Evolutionary conservation across 1,139 yeast genomes (phyloP).

Genomic region (Yamadazyma triangularis): DNA sequence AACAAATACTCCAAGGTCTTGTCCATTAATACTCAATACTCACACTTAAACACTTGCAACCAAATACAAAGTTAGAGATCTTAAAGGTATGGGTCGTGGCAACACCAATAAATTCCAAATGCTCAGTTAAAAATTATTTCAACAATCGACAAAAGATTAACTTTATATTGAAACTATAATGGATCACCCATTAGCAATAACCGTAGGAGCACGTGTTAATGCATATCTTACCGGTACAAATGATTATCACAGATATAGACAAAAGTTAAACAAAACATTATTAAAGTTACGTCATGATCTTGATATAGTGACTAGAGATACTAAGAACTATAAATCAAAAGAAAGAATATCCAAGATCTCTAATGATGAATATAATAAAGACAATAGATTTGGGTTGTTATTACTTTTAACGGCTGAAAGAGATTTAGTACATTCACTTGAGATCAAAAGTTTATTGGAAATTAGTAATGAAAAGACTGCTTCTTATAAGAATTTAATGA

Average conservation of each 20-base stretch:
- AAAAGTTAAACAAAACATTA: conserved; percentile 41
- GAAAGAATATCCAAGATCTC: conserved; percentile 40
- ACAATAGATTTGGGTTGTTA: conserved; percentile 44
- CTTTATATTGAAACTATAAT: no score
- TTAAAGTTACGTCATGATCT: conserved; percentile 55
- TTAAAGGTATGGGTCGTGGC: background rate
- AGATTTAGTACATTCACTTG: conserved; percentile 64
- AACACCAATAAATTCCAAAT: background rate
- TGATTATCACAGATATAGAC: conserved; percentile 49
- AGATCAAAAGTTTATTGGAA: conserved; percentile 55
- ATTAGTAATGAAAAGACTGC: conserved; percentile 39
- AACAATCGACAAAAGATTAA: no score
- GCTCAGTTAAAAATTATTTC: background rate
- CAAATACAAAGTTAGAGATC: no score
- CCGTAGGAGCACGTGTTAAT: conserved; percentile 45
- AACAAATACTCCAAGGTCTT: no score
- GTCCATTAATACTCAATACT: no score
- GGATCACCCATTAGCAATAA: conserved; percentile 38
- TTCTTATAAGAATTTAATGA: conserved; percentile 48
- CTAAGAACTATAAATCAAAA: conserved; percentile 48
- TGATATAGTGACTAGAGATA: conserved; percentile 53
- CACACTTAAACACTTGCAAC: no score
- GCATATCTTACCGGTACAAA: conserved; percentile 49
- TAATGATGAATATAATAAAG: conserved; percentile 41
- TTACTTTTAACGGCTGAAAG: conserved; percentile 60